A percentile compares a stretch with the other conserved stretches of the same genome.
phyloP scores from a whole-genome alignment of 495 filamentous ascomycete species.

The Hypoxylon subgilvum region DNA sequence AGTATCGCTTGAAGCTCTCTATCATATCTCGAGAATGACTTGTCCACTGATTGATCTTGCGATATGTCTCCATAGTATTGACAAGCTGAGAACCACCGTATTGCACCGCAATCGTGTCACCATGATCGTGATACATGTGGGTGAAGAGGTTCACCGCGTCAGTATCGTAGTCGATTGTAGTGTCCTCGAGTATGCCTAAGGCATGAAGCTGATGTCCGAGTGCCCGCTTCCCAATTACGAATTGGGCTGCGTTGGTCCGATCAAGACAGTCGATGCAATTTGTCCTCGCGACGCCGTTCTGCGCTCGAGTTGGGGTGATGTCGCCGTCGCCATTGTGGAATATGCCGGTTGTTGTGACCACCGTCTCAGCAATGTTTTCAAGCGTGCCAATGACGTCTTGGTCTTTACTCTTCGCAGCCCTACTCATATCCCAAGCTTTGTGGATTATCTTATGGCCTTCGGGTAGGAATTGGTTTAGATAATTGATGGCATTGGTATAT shows the following conservation, averaged over 20 bases:
- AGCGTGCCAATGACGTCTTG: conserved; percentile 94
- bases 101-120: conserved; percentile 95
- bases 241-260: conserved; percentile 95
- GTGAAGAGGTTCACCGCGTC: conserved; percentile 95
- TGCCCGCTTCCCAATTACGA: conserved; percentile 95
- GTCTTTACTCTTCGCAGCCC: conserved; percentile 91
- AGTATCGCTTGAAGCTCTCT: conserved; percentile 98
- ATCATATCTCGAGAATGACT: conserved; percentile 98
- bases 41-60: conserved; percentile 98
- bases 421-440: conserved; percentile 97
- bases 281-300: conserved; percentile 91
- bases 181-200: conserved; percentile 81
- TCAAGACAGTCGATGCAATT: conserved; percentile 99
- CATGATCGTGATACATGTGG: conserved; percentile 96
- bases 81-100: conserved; percentile 97
- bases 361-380: conserved; percentile 84
- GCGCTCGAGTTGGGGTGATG: conserved; percentile 68
- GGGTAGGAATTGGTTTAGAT: conserved; percentile 94
- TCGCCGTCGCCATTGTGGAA: conserved; percentile 86
- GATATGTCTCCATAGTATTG: conserved; percentile 98
- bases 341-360: conserved; percentile 84
- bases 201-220: conserved; percentile 92
- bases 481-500: conserved; percentile 85
- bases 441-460: conserved; percentile 83
- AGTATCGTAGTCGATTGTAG: conserved; percentile 86